These are phyloP conservation scores for Berkeleyomyces rouxiae DNA, from an alignment of 2,329 filamentous ascomycete species.

Conservation along the genomic window DNA sequence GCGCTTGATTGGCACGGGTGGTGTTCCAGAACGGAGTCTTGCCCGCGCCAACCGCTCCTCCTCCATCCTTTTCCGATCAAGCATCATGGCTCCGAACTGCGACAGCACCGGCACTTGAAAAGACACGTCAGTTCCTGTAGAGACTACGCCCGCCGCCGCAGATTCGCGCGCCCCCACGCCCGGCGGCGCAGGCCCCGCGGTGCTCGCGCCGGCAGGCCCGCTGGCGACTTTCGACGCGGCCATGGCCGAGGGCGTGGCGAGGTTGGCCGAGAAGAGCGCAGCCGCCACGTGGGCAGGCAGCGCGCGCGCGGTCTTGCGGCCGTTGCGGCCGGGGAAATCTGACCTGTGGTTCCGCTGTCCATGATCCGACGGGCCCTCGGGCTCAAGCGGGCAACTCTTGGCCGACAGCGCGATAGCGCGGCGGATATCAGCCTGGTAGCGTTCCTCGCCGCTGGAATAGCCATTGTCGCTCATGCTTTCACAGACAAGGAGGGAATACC, in stretches of 20 bases:
- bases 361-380: constrained; percentile 8
- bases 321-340: not conserved
- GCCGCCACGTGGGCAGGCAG: constrained; percentile 7
- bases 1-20: not conserved
- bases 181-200: not conserved
- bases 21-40: not conserved
- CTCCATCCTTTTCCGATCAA: constrained; percentile 76
- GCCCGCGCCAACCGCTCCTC: constrained; percentile 55
- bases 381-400: constrained; percentile 17
- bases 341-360: not conserved
- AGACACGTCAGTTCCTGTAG: not conserved
- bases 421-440: constrained; percentile 43
- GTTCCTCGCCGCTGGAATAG: constrained; percentile 20
- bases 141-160: not conserved
- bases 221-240: constrained; percentile 3
- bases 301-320: not conserved
- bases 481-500: no score
- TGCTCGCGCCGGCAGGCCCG: not conserved
- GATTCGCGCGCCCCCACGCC: not conserved
- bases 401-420: constrained; percentile 45
- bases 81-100: constrained; percentile 28
- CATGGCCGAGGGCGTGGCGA: constrained; percentile 10
- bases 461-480: constrained; percentile 10
- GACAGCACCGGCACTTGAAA: not conserved
- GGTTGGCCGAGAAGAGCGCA: constrained; percentile 8